Conservation (phyloP, 257 asterid species). For the Linderniella brevidens region DNA sequence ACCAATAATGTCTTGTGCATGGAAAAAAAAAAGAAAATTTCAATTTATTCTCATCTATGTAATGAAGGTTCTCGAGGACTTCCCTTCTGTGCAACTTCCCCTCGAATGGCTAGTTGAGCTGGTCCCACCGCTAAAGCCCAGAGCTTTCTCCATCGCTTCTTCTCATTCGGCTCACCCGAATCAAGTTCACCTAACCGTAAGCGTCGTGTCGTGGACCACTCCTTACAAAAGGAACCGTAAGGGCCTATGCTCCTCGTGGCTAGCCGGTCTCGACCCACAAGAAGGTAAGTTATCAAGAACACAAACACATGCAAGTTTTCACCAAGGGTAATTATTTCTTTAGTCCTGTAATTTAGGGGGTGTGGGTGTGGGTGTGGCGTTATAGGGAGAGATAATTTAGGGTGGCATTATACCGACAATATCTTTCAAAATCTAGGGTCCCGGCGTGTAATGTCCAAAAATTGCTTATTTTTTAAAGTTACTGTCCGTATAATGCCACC, state of each 20-base stretch:
- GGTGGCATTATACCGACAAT: too few relatives aligned
- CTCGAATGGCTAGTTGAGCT: conserved; percentile 89
- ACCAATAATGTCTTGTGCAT: background rate
- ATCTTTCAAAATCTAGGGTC: too few relatives aligned
- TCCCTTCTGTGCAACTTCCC: conserved; percentile 88
- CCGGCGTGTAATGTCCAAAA: too few relatives aligned
- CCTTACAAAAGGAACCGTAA: conserved; percentile 71
- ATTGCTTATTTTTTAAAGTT: too few relatives aligned
- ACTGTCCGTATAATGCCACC: too few relatives aligned
- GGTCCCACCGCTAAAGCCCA: conserved; percentile 70
- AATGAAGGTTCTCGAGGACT: conserved; percentile 71
- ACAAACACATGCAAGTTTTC: too few relatives aligned
- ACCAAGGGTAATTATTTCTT: too few relatives aligned
- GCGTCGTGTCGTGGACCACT: conserved; percentile 74
- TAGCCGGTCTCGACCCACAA: conserved; percentile 71
- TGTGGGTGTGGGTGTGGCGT: too few relatives aligned
- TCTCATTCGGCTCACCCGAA: conserved; percentile 68
- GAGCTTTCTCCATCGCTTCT: conserved; percentile 86
- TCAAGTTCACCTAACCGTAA: conserved; percentile 75
- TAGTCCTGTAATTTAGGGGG: too few relatives aligned
- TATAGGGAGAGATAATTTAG: too few relatives aligned
- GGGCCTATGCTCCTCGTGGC: conserved; percentile 96
- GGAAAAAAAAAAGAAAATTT: conserved; percentile 2
- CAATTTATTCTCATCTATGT: conserved; percentile 8
- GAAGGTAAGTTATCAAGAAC: conserved; percentile 30